These are phyloP conservation scores for Starmerella riodocensis DNA, from an alignment of 805 yeast genomes.

Conservation along the genomic window DNA sequence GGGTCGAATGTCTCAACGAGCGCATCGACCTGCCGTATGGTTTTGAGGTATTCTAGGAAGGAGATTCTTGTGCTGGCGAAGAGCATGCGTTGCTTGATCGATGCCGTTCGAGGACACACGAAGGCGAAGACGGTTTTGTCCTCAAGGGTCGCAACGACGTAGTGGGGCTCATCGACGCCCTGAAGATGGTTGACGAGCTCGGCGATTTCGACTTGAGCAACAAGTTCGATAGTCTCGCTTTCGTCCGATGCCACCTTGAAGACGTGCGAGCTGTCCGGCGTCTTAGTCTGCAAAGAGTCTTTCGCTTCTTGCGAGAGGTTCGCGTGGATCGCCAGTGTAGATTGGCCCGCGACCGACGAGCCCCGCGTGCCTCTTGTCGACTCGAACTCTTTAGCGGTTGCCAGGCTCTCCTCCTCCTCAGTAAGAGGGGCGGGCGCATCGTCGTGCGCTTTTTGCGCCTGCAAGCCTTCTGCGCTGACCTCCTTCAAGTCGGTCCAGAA, in stretches of 20 bases:
- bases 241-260: slow-evolving; percentile 39
- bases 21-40: slow-evolving; percentile 1
- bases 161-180: slow-evolving; percentile 38
- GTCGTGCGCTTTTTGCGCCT: slow-evolving; percentile 30
- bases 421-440: slow-evolving; percentile 39
- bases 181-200: slow-evolving; percentile 29
- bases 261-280: slow-evolving; percentile 12
- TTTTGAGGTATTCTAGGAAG: slow-evolving; percentile 23
- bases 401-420: slow-evolving; percentile 42
- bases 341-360: slow-evolving; percentile 18
- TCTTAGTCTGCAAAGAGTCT: slow-evolving; percentile 11
- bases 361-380: slow-evolving; percentile 27
- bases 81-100: slow-evolving; percentile 81
- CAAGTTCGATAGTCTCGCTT: slow-evolving; percentile 37
- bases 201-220: slow-evolving; percentile 21
- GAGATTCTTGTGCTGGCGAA: slow-evolving; percentile 61
- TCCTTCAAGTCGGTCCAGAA: slow-evolving; percentile 48
- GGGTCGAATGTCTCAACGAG: slow-evolving; percentile 18
- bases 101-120: slow-evolving; percentile 81
- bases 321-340: slow-evolving; percentile 17
- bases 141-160: slow-evolving; percentile 28
- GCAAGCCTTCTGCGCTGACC: slow-evolving; percentile 38
- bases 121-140: slow-evolving; percentile 49
- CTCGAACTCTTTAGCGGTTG: slow-evolving; percentile 36
- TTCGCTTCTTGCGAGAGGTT: slow-evolving; percentile 18